A percentile compares a stretch with the other conserved stretches of the same genome.
phyloP scores from a whole-genome alignment of 2,329 filamentous ascomycete genomes.

The Chaetomium strumarium region DNA sequence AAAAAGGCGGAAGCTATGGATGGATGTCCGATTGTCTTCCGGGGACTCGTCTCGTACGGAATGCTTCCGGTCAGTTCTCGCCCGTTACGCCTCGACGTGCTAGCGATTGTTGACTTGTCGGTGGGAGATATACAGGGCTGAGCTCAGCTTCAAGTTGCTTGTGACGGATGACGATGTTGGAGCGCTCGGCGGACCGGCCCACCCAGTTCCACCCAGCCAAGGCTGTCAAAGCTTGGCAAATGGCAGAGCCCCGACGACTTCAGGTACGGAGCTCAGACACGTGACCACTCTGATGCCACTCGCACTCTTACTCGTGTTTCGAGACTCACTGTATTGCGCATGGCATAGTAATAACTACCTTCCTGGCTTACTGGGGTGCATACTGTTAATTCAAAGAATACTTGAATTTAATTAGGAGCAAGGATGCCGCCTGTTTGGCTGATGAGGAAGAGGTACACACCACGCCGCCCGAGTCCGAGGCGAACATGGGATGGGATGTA shows the following conservation, averaged over 20 bases:
- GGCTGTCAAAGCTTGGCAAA: conserved; percentile 5
- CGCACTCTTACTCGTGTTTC: not conserved
- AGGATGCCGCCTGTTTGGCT: too few species aligned
- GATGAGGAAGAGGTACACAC: too few species aligned
- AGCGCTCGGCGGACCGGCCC: conserved; percentile 3
- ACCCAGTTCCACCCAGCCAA: conserved; percentile 4
- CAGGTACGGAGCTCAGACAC: not conserved
- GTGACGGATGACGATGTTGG: conserved; percentile 14
- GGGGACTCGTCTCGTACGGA: too few species aligned
- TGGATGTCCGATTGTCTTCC: not conserved
- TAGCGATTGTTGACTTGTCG: too few species aligned
- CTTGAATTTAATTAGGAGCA: too few species aligned
- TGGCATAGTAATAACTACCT: not conserved
- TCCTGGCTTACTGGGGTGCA: too few species aligned
- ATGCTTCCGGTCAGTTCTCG: too few species aligned
- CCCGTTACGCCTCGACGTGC: too few species aligned
- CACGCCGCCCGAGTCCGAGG: too few species aligned
- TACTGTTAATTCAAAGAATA: too few species aligned
- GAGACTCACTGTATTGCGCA: not conserved
- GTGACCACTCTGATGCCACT: not conserved
- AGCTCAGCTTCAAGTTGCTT: conserved; percentile 1
- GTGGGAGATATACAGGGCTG: not conserved
- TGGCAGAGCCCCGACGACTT: too few species aligned
- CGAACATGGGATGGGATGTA: too few species aligned
- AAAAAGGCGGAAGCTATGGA: not conserved